A percentile compares a stretch with the other conserved stretches of the same genome.
phyloP scores from a whole-genome alignment of 2,329 filamentous ascomycete genomes.

The Seiridium cupressi region DNA sequence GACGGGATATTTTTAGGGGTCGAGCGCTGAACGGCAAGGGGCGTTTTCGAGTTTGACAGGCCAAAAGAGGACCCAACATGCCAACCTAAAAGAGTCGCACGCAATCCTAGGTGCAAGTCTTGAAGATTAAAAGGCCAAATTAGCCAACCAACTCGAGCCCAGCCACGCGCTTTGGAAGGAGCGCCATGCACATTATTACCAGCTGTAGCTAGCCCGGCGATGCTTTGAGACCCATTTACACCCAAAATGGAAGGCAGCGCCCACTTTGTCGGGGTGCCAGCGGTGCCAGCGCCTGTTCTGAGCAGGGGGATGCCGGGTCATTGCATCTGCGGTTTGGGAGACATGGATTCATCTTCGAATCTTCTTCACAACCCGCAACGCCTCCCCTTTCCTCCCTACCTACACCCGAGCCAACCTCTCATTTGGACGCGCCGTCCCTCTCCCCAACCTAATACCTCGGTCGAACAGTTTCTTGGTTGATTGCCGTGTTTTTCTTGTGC shows the following conservation, averaged over 20 bases:
- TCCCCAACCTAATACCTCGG: conserved; percentile 1
- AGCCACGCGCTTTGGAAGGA: neutral
- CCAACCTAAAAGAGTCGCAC: neutral
- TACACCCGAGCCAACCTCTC: neutral
- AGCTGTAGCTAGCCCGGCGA: neutral
- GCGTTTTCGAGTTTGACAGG: neutral
- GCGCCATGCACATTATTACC: neutral
- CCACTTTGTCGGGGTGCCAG: neutral
- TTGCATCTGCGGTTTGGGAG: too few relatives aligned
- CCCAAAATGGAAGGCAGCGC: neutral
- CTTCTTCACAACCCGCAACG: neutral
- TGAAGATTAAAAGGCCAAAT: too few relatives aligned
- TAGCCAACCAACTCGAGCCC: neutral
- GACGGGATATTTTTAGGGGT: neutral
- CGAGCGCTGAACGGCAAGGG: neutral
- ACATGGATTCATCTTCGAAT: too few relatives aligned
- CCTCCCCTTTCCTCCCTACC: neutral
- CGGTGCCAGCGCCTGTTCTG: neutral
- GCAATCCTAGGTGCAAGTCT: neutral
- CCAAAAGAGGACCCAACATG: neutral
- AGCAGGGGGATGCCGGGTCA: neutral
- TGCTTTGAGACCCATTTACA: neutral
- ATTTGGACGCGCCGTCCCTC: neutral
- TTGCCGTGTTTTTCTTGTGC: conserved; percentile 1
- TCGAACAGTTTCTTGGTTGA: neutral